Conservation (phyloP, 2,329 filamentous ascomycete species). For the Didymella pinodella region DNA sequence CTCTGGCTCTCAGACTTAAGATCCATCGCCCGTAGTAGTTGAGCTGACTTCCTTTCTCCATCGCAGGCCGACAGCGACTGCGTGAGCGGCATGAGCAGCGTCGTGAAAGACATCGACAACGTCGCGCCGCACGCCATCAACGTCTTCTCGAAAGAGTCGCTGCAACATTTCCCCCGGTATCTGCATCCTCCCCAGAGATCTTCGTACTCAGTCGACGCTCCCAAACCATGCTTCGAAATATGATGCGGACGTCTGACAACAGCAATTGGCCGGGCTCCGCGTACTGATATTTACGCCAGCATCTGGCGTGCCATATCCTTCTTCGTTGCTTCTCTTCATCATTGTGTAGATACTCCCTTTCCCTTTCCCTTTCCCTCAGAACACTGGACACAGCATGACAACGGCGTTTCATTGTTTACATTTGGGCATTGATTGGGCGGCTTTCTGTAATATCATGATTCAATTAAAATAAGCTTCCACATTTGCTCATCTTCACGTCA, state of each 20-base stretch:
- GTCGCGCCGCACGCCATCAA: conserved; percentile 5
- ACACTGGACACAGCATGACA: conserved; percentile 19
- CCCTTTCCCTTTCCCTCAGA: conserved; percentile 2
- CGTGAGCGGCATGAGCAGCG: conserved; percentile 17
- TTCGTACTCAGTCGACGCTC: conserved; percentile 1
- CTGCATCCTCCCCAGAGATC: conserved; percentile 12
- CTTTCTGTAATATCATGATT: conserved; percentile 2
- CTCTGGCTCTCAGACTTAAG: conserved; percentile 35
- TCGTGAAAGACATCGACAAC: conserved; percentile 11
- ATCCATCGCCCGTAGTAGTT: neutral
- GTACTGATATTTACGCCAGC: conserved; percentile 2
- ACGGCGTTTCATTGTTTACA: conserved; percentile 13
- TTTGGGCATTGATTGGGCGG: conserved; percentile 13
- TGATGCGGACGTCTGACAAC: conserved; percentile 8
- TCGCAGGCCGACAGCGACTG: conserved; percentile 15
- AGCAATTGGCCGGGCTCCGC: conserved; percentile 5
- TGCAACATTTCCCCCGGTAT: neutral
- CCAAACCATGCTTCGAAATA: conserved; percentile 1
- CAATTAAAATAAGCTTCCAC: conserved; percentile 3
- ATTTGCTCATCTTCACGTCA: conserved; percentile 3
- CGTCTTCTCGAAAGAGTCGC: conserved; percentile 4
- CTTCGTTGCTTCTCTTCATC: neutral
- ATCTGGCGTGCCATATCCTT: conserved; percentile 1
- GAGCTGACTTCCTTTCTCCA: conserved; percentile 4
- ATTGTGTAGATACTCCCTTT: conserved; percentile 13